Conservation (phyloP, 257 asterid genomes). For the Salvia splendens region DNA sequence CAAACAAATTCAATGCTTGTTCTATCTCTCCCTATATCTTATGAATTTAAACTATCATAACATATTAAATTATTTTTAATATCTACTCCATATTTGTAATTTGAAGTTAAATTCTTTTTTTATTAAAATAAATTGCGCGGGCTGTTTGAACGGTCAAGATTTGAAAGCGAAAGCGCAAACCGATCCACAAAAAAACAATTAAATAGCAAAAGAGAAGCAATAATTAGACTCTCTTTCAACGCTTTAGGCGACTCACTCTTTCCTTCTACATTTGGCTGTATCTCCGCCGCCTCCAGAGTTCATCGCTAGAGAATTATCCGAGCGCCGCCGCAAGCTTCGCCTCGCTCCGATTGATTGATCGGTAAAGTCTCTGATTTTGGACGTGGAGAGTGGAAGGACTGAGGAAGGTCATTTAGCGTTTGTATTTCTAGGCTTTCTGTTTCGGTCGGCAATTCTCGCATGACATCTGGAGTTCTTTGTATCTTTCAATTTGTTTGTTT, state of each 20-base stretch:
- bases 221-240: slow-evolving; percentile 28
- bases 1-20: too few species aligned
- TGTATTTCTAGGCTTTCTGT: slow-evolving; percentile 31
- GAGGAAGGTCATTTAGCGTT: not conserved
- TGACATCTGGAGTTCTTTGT: slow-evolving; percentile 1
- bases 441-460: slow-evolving; percentile 13
- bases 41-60: too few species aligned
- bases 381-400: slow-evolving; percentile 25
- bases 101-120: too few species aligned
- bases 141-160: slow-evolving; percentile 13
- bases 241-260: not conserved
- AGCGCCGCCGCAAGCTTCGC: slow-evolving; percentile 36
- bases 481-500: not conserved
- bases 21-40: too few species aligned
- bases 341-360: slow-evolving; percentile 22
- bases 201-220: slow-evolving; percentile 14
- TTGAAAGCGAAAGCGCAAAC: slow-evolving; percentile 29
- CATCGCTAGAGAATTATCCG: slow-evolving; percentile 17
- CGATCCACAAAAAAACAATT: not conserved
- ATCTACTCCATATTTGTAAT: too few species aligned
- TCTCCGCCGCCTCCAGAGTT: slow-evolving; percentile 31
- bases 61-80: too few species aligned
- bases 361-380: slow-evolving; percentile 30
- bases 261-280: not conserved
- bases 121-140: not conserved